Evolutionary conservation across 2,329 filamentous ascomycete genomes (phyloP).

Genomic region (Cercospora zeae-maydis): DNA sequence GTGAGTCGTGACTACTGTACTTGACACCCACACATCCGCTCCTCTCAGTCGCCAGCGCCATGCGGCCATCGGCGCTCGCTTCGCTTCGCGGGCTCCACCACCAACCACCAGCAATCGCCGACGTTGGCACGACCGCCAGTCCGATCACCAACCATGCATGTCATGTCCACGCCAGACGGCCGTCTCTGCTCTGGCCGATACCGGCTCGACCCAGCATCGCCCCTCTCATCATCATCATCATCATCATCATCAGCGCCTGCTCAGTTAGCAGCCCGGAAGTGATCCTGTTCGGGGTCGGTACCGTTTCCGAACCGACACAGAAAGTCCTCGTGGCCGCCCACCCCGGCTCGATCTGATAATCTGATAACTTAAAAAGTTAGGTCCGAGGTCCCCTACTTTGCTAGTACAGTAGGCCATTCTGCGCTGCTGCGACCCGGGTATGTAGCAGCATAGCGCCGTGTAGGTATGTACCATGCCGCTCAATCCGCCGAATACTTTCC

Average conservation of each 20-base stretch:
- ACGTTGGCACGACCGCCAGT: not conserved
- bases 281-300: not conserved
- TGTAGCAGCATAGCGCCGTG: not conserved
- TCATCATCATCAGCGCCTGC: not conserved
- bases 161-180: not conserved
- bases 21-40: too few relatives aligned
- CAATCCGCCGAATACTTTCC: not conserved
- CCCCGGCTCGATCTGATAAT: not conserved
- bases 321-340: not conserved
- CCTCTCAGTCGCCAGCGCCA: not conserved
- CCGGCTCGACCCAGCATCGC: not conserved
- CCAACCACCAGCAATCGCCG: not conserved
- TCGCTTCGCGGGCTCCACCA: too few relatives aligned
- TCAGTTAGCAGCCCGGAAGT: not conserved
- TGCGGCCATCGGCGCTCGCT: not conserved
- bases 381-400: not conserved
- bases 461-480: not conserved
- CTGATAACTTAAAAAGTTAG: conserved; percentile 2
- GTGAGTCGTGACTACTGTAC: too few relatives aligned
- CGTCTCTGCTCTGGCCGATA: not conserved
- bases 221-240: not conserved
- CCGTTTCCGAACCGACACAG: not conserved
- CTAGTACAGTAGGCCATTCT: not conserved
- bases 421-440: not conserved
- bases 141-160: not conserved